Evolutionary conservation across 2,329 filamentous ascomycete species (phyloP).

Genomic region (Xylariaceae sp.): DNA sequence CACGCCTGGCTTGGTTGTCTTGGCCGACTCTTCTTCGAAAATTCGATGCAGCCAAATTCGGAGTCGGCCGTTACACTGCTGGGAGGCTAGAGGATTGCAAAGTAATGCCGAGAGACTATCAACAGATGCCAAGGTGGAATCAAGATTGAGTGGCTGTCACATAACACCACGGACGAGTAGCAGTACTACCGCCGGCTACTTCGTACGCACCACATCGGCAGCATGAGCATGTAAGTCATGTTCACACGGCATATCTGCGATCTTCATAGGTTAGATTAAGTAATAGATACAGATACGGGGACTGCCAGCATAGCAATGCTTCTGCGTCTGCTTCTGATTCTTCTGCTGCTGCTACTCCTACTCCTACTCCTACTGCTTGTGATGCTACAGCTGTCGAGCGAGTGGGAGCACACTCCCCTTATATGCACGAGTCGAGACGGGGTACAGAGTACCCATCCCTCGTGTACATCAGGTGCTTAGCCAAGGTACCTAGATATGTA

Average conservation of each 20-base stretch:
- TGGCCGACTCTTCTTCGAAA: conserved; percentile 29
- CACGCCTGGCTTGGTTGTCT: conserved; percentile 11
- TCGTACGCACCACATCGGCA: too few species aligned
- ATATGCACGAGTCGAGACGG: too few species aligned
- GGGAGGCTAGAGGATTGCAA: neutral
- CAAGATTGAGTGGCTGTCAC: neutral
- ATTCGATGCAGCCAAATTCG: conserved; percentile 26
- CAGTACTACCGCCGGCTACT: too few species aligned
- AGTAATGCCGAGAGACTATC: neutral
- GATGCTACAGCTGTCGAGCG: too few species aligned
- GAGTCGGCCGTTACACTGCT: conserved; percentile 16
- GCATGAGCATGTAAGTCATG: neutral
- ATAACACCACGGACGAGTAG: neutral
- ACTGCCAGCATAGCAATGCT: neutral
- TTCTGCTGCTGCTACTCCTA: too few species aligned
- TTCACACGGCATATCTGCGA: neutral
- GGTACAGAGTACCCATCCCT: neutral
- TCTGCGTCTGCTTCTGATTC: neutral
- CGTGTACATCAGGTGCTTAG: neutral
- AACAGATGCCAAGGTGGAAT: neutral
- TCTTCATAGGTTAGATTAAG: neutral
- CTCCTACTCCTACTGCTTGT: too few species aligned
- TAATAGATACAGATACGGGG: neutral
- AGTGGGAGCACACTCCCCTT: too few species aligned
- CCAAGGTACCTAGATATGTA: neutral